These are phyloP conservation scores for Cucumis cinereus DNA, from an alignment of 306 rosid genomes.

Conservation along the genomic window DNA sequence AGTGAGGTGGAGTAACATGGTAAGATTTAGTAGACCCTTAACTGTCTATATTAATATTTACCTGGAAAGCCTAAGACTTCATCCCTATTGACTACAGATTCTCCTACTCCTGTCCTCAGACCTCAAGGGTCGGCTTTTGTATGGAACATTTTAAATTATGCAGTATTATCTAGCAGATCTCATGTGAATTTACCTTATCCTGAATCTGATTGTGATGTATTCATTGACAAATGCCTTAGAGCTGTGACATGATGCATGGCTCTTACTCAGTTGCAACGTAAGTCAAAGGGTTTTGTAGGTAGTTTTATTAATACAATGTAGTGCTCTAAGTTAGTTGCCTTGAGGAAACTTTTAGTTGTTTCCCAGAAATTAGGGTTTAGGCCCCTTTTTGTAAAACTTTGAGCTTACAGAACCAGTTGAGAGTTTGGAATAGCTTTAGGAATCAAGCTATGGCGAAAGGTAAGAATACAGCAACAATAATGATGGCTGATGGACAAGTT, in stretches of 20 bases:
- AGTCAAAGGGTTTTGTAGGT: not conserved
- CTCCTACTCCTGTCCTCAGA: not conserved
- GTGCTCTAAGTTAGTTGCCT: not conserved
- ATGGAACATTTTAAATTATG: not conserved
- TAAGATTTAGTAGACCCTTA: slow-evolving; percentile 23
- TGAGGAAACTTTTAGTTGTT: not conserved
- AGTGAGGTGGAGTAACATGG: slow-evolving; percentile 47
- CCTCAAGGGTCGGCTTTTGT: not conserved
- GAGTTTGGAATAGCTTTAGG: not conserved
- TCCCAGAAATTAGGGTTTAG: not conserved
- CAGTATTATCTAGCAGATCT: not conserved
- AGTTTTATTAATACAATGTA: not conserved
- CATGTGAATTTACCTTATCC: not conserved
- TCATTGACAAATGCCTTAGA: not conserved
- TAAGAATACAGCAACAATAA: not conserved
- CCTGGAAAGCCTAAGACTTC: not conserved
- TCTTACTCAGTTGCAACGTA: not conserved
- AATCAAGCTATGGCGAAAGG: not conserved
- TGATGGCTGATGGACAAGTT: not conserved
- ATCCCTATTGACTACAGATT: not conserved
- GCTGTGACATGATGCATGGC: not conserved
- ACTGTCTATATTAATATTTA: slow-evolving; percentile 6
- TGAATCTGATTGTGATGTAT: not conserved
- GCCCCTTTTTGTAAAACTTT: not conserved
- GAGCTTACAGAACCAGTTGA: not conserved